These are phyloP conservation scores for Xanthoparmelia taractica DNA, from an alignment of 495 filamentous ascomycete species.

Conservation along the genomic window DNA sequence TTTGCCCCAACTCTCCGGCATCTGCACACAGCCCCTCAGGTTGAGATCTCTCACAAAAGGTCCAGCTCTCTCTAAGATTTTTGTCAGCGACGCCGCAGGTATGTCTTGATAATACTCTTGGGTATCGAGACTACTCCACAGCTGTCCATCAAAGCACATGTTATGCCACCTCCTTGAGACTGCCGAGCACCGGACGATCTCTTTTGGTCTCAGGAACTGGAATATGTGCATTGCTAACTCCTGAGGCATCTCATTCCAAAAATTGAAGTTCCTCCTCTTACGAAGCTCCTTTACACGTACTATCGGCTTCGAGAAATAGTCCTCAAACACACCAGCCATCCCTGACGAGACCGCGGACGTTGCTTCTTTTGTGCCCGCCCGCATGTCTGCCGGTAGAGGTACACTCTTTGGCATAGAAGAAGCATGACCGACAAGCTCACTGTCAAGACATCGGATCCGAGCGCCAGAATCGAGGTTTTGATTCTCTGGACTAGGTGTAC, in stretches of 20 bases:
- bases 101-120: conserved; percentile 83
- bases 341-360: conserved; percentile 20
- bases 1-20: conserved; percentile 69
- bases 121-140: conserved; percentile 80
- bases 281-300: conserved; percentile 27
- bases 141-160: conserved; percentile 90
- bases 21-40: conserved; percentile 64
- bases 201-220: conserved; percentile 64
- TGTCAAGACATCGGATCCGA: conserved; percentile 45
- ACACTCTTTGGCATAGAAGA: conserved; percentile 40
- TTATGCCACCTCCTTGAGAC: conserved; percentile 76
- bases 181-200: conserved; percentile 71
- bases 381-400: conserved; percentile 58
- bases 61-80: conserved; percentile 76
- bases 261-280: conserved; percentile 50
- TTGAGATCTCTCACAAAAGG: conserved; percentile 90
- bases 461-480: conserved; percentile 37
- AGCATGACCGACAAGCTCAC: conserved; percentile 23
- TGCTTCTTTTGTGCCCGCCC: conserved; percentile 40
- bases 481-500: conserved; percentile 38
- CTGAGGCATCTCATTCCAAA: conserved; percentile 72
- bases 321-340: conserved; percentile 32
- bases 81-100: conserved; percentile 70
- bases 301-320: conserved; percentile 41
- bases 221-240: conserved; percentile 79